Percentiles rank a stretch among this genome's conserved stretches.
Conservation (phyloP, 495 filamentous ascomycete species). For the Rhizodiscina lignyota region DNA sequence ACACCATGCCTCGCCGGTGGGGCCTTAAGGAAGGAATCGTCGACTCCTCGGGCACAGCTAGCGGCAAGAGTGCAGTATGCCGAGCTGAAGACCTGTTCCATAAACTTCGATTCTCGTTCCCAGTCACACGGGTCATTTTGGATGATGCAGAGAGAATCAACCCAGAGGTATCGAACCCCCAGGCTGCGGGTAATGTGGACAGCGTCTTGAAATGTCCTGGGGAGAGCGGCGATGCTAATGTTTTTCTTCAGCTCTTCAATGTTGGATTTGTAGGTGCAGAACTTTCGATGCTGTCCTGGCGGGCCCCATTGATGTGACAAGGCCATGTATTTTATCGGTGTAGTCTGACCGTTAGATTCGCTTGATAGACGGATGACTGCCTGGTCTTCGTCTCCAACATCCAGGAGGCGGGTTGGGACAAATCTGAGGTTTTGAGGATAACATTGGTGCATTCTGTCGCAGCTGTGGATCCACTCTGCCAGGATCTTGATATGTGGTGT, state of each 20-base stretch:
- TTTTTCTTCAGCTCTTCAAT: background rate
- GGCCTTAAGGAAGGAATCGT: conserved; percentile 16
- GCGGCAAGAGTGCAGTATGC: conserved; percentile 23
- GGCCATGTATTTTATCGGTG: conserved; percentile 2
- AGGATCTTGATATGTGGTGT: conserved; percentile 4
- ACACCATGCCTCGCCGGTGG: background rate
- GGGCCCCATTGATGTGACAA: conserved; percentile 6
- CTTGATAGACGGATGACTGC: background rate
- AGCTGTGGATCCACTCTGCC: conserved; percentile 8
- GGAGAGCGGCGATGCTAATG: no score
- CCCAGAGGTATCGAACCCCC: conserved; percentile 16
- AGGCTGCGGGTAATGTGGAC: conserved; percentile 1
- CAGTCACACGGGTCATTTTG: conserved; percentile 22
- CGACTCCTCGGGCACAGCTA: conserved; percentile 10
- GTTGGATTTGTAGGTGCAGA: conserved; percentile 1
- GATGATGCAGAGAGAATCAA: conserved; percentile 28
- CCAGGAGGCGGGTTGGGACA: conserved; percentile 16
- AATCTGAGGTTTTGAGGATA: background rate
- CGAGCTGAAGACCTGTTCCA: conserved; percentile 18
- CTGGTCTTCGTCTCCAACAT: conserved; percentile 8
- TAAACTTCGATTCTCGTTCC: conserved; percentile 16
- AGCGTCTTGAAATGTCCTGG: conserved; percentile 5
- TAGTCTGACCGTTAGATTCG: background rate
- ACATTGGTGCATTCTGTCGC: conserved; percentile 5
- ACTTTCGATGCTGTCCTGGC: background rate